Evolutionary conservation across 768 basidiomycete species (phyloP).

Genomic region (Albatrellus ellisii): DNA sequence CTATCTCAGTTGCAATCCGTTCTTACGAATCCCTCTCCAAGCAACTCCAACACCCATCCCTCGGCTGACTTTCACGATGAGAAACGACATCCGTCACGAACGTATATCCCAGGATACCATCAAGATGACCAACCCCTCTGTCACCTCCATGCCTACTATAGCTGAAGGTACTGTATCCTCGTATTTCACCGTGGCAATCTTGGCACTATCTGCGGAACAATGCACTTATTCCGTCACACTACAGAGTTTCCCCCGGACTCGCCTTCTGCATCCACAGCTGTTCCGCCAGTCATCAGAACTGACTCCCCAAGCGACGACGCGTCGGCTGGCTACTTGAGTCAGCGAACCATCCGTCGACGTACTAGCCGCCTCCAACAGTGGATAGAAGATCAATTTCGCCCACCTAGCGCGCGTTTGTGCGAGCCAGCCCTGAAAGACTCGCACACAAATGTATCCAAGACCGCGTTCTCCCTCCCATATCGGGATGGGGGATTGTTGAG

Average conservation of each 20-base stretch:
- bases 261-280: not conserved
- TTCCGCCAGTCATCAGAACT: not conserved
- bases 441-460: constrained; percentile 16
- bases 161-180: not conserved
- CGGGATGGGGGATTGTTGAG: constrained; percentile 22
- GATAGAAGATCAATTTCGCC: constrained; percentile 25
- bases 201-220: not conserved
- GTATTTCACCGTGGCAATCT: not conserved
- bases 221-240: not conserved
- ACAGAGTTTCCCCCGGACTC: constrained; percentile 1
- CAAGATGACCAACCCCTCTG: constrained; percentile 2
- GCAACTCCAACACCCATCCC: constrained; percentile 5
- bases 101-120: not conserved
- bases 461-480: constrained; percentile 30
- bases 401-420: constrained; percentile 12
- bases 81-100: constrained; percentile 9
- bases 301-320: constrained; percentile 5
- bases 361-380: constrained; percentile 31
- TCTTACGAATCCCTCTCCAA: not conserved
- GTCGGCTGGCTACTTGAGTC: constrained; percentile 9
- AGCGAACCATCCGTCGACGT: constrained; percentile 20
- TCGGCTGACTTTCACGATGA: constrained; percentile 5
- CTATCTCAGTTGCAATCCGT: not conserved
- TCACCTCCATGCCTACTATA: not conserved
- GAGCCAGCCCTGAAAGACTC: constrained; percentile 13